Conservation (phyloP, 495 filamentous ascomycete species). For the Penicillium flavigenum region DNA sequence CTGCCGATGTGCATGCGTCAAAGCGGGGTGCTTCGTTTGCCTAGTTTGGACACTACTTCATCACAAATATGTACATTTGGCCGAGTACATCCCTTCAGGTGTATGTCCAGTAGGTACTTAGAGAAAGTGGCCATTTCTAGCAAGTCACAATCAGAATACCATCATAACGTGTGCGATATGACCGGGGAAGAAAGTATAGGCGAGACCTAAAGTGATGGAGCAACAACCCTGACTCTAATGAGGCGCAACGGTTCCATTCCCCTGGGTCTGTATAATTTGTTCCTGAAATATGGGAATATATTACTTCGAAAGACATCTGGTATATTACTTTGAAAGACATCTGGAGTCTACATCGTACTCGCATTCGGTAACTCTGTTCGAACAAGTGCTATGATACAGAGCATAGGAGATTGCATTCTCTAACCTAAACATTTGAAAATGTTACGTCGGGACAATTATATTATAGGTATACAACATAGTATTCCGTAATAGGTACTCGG, state of each 20-base stretch:
- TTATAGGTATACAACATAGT: not conserved
- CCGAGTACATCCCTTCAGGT: not conserved
- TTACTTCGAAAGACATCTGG: not conserved
- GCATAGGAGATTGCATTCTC: not conserved
- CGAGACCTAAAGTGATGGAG: not conserved
- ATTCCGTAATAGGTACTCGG: not conserved
- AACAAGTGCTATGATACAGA: not conserved
- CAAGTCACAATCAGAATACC: not conserved
- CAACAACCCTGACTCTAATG: constrained; percentile 13
- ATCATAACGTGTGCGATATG: not conserved
- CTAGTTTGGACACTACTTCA: not conserved
- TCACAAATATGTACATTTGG: not conserved
- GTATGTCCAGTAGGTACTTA: not conserved
- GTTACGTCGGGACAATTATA: not conserved
- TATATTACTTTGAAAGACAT: not conserved
- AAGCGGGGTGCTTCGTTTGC: constrained; percentile 7
- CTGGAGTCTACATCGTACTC: not conserved
- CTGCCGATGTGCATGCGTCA: not conserved
- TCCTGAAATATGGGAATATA: not conserved
- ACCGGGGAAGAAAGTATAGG: not conserved
- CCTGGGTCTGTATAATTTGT: constrained; percentile 14
- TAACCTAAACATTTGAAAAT: not conserved
- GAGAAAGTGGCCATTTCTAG: not conserved
- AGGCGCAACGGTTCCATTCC: constrained; percentile 33
- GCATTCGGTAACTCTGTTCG: not conserved